Conservation (phyloP, 2,329 filamentous ascomycete genomes). For the Colletotrichum sp. region DNA sequence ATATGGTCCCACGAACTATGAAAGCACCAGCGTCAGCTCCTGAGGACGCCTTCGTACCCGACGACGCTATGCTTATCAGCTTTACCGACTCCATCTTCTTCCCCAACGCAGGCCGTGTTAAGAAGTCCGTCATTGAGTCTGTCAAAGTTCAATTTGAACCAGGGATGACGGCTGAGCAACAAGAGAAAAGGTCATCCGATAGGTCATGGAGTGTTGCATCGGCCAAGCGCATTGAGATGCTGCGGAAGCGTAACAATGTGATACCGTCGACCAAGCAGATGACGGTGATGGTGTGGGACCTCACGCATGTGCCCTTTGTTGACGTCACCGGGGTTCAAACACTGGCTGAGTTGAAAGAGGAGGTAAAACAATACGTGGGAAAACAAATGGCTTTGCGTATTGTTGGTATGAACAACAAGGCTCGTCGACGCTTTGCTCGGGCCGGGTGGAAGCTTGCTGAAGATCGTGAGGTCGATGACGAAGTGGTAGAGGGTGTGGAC, state of each 20-base stretch:
- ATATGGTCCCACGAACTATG: constrained; percentile 33
- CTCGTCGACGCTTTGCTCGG: constrained; percentile 41
- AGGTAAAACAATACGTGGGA: constrained; percentile 55
- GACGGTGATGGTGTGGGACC: constrained; percentile 56
- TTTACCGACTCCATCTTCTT: constrained; percentile 66
- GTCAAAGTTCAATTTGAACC: constrained; percentile 44
- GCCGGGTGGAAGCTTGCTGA: constrained; percentile 39
- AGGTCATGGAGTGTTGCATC: constrained; percentile 61
- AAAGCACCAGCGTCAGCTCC: constrained; percentile 20
- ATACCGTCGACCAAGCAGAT: constrained; percentile 42
- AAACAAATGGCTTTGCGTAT: constrained; percentile 51
- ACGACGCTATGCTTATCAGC: constrained; percentile 60
- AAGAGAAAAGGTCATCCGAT: constrained; percentile 41
- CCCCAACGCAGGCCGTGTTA: constrained; percentile 62
- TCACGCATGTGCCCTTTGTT: constrained; percentile 55
- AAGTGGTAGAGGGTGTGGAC: constrained; percentile 19
- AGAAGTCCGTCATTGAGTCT: constrained; percentile 52
- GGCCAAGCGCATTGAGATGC: constrained; percentile 48
- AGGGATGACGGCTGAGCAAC: constrained; percentile 45
- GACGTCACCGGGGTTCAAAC: constrained; percentile 58
- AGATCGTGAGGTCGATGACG: constrained; percentile 29
- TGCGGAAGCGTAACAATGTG: constrained; percentile 46
- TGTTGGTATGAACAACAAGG: constrained; percentile 49
- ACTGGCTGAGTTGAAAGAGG: constrained; percentile 51
- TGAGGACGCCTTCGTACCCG: constrained; percentile 35